These are phyloP conservation scores for Sphaerulina musiva DNA, from an alignment of 2,329 filamentous ascomycete genomes.

Conservation along the genomic window DNA sequence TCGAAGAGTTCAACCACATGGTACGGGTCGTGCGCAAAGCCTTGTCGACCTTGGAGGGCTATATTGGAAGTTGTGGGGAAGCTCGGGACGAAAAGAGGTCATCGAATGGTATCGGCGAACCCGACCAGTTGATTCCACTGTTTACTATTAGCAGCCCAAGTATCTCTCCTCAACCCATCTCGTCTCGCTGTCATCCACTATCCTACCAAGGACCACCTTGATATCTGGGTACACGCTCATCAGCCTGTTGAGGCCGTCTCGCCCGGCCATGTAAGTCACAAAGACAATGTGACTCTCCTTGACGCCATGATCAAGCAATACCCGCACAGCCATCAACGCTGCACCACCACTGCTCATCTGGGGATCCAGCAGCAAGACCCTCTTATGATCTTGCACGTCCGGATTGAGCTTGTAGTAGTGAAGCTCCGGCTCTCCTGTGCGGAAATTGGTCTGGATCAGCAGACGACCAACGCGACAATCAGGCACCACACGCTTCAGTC, in stretches of 20 bases:
- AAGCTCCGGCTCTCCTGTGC: conserved; percentile 83
- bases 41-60: neutral
- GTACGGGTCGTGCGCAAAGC: too few species aligned
- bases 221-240: conserved; percentile 84
- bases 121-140: neutral
- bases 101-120: neutral
- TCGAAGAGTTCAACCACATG: too few species aligned
- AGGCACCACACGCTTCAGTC: conserved; percentile 81
- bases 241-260: conserved; percentile 73
- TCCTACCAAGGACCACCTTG: conserved; percentile 74
- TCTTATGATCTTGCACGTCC: conserved; percentile 66
- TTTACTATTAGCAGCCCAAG: conserved; percentile 62
- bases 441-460: conserved; percentile 75
- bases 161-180: conserved; percentile 88
- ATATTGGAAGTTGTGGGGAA: neutral
- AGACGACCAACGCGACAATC: conserved; percentile 85
- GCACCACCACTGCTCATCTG: conserved; percentile 90
- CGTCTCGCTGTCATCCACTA: conserved; percentile 74
- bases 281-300: conserved; percentile 77
- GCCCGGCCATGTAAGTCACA: conserved; percentile 85
- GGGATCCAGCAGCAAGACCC: conserved; percentile 79
- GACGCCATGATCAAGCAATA: conserved; percentile 92
- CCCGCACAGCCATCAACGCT: conserved; percentile 86
- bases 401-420: conserved; percentile 78
- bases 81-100: neutral